Base-by-base conservation (phyloP, 352 stramenopile species). In the Phytophthora melonis region DNA sequence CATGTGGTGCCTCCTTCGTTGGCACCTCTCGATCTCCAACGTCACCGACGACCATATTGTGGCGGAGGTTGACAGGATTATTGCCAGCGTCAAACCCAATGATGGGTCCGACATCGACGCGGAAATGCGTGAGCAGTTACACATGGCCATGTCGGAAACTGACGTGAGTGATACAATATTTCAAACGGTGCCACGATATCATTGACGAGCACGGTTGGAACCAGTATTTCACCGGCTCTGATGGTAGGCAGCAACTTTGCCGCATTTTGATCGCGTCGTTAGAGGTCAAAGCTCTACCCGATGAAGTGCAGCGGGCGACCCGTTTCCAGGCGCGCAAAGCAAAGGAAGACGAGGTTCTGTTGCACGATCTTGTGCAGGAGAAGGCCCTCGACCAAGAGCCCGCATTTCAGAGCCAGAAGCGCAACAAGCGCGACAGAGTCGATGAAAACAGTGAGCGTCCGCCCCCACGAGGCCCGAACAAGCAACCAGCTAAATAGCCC, bases 151-250 rank as follows among this genome's bases (percentile, higher is more conserved):
- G 19, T 36, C 1, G 1, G 30, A 59, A 9, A 59, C 18, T 6
- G 50, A 67, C 13, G 23, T 60, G 61, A 10, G 32, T 60, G 3
- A 67, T 60, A n/a, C 32, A 67, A 19, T 67, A 67, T n/a, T 60
- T 54, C 5, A 55, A 60, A 16, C n/a, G 13, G 3, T 67, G 32
- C 10, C 32, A 60, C 14, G 50, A 41, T 0, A 55, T 60, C 10
- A 41, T 63, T 14, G 41, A 63, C 13, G 41, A 63, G 3, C 39
- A 55, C 11, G 41, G 23, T 3, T 60, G 47, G 61, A 25, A 19
- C 10, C 19, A 25, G 16, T 52, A 39, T 18, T 59, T 59, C 18
- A 66, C 16, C 18, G 45, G 43, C 5, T 18, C 19, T 1, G 49
- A 67, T 19, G 61, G 60, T 10, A 53, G 21, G 6, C 27, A 53